Evolutionary conservation across 768 basidiomycete genomes (phyloP), one percentile per base, ranked within the genome.

Genomic region (Rhizopogon roseolus): DNA sequence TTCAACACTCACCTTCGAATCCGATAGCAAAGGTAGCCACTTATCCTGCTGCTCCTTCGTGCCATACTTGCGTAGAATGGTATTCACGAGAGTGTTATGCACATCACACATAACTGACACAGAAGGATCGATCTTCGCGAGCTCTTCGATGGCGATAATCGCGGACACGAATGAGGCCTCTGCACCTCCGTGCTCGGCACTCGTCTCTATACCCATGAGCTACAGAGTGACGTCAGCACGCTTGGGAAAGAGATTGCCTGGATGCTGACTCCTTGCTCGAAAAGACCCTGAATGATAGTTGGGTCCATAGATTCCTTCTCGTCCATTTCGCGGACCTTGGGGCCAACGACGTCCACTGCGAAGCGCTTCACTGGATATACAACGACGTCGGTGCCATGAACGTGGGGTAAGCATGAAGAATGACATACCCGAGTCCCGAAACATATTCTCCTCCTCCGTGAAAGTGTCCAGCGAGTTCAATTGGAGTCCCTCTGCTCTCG

Each of bases 171-270:
- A 99, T 2, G 92, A 93, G 29, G 82, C 87, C 63, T 89, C 95
- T 4, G 95, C 79, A 36, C 97, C 97, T 4, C 89, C 90, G 54
- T 90, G 80, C 22, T 87, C 91, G 16, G 81, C 79, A 45, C 79
- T 80, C 6, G 93, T 98, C 73, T 98, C 97, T 54, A 99, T 96
- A 37, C 92, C 96, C 97, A 99, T 99, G 44, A 98, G 81, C 93
- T 97, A 43, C 36, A 54, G 17, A 16, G 32, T 49, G 17, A 37
- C 28, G 34, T 37, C 22, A 41, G 52, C 16, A 16, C 45, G 53
- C 41, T 17, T 43, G 34, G 9, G 27, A 17, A 49, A 27, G 53
- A 54, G 17, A 36, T 19, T 13, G 37, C 17, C 8, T 13, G 28
- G 38, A 10, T 13, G 11, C 89, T 62, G 65, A 96, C 93, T 16